phyloP scores from a whole-genome alignment of 2,329 filamentous ascomycete genomes.

The Ceratocystis eucalypticola region DNA sequence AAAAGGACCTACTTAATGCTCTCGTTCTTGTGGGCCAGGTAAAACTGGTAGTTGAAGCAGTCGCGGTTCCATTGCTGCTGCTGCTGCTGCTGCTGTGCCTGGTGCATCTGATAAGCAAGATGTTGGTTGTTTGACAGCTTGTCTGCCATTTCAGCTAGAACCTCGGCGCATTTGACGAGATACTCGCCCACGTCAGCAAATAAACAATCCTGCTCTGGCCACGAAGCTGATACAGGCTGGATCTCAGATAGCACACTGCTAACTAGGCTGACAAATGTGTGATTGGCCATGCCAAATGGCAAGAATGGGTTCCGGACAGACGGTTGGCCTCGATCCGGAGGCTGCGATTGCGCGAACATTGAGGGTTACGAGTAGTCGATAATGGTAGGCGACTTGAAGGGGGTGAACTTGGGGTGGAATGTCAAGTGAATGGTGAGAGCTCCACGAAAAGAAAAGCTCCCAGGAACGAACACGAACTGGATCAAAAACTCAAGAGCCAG shows the following conservation, averaged over 20 bases:
- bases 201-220: constrained; percentile 13
- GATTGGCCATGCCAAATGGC: constrained; percentile 12
- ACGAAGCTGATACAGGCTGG: constrained; percentile 10
- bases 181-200: constrained; percentile 18
- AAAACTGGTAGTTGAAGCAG: constrained; percentile 14
- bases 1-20: constrained; percentile 14
- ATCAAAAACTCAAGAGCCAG: neutral
- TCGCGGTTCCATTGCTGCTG: constrained; percentile 13
- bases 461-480: neutral
- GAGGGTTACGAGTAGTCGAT: constrained; percentile 14
- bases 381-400: constrained; percentile 12
- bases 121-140: constrained; percentile 13
- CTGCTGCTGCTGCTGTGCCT: constrained; percentile 17
- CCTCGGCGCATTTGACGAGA: constrained; percentile 17
- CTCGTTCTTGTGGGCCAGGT: constrained; percentile 15
- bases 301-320: constrained; percentile 14
- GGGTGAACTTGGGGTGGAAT: neutral
- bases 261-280: constrained; percentile 5
- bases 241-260: constrained; percentile 13
- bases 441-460: neutral
- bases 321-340: constrained; percentile 11
- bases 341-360: constrained; percentile 17
- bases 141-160: constrained; percentile 13
- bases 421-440: neutral
- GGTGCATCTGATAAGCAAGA: constrained; percentile 13